Evolutionary conservation across 2,329 filamentous ascomycete genomes (phyloP).

Genomic region (Colletotrichum sp.): DNA sequence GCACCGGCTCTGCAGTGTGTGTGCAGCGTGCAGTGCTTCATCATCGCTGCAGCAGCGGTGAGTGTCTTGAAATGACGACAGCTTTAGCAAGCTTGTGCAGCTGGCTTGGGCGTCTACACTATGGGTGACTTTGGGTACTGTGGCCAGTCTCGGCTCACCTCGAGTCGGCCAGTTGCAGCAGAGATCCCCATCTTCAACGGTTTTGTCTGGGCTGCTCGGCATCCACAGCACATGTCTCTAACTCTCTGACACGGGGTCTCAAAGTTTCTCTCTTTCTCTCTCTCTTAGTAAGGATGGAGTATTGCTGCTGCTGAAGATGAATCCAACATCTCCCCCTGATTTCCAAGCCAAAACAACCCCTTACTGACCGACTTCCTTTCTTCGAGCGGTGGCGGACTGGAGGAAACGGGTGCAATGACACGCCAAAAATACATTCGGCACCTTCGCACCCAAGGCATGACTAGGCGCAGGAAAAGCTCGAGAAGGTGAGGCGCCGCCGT

Average conservation of each 20-base stretch:
- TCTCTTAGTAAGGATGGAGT: background rate
- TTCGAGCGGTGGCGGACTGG: background rate
- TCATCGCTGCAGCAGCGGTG: slow-evolving; percentile 15
- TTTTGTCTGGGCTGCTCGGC: background rate
- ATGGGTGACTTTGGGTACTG: background rate
- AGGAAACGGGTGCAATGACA: background rate
- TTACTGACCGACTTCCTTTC: background rate
- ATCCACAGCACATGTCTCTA: background rate
- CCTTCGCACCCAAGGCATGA: background rate
- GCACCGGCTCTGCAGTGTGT: background rate
- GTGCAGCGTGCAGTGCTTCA: background rate
- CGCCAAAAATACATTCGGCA: slow-evolving; percentile 13
- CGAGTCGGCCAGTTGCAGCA: background rate
- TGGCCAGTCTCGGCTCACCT: background rate
- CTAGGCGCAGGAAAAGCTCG: background rate
- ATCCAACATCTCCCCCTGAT: background rate
- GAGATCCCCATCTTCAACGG: background rate
- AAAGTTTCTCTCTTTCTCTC: background rate
- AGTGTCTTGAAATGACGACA: slow-evolving; percentile 17
- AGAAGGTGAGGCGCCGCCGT: slow-evolving; percentile 11
- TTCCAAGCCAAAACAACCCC: background rate
- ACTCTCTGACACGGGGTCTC: background rate
- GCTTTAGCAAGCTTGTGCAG: background rate
- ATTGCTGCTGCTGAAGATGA: background rate
- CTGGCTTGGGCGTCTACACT: background rate